A percentile compares a stretch with the other conserved stretches of the same genome.
Evolutionary conservation across 176 grass and related monocot genomes (phyloP).

Genomic region (Neostapfia colusana): DNA sequence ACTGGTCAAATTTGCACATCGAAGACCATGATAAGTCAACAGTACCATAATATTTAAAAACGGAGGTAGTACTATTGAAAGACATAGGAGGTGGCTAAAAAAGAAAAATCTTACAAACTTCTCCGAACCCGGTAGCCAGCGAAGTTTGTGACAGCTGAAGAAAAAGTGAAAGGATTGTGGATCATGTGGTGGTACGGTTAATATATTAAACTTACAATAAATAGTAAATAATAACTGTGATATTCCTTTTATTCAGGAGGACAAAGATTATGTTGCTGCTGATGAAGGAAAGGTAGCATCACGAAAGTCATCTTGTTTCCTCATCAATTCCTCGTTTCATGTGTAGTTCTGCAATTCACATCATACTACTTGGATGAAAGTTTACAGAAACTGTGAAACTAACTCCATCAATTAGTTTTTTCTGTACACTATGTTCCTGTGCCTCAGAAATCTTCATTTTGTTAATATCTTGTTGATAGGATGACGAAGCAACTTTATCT

Average conservation of each 20-base stretch:
- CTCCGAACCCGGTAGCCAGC: not conserved
- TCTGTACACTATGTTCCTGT: slow-evolving; percentile 2
- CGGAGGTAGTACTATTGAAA: not conserved
- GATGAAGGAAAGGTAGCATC: slow-evolving; percentile 72
- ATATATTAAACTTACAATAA: slow-evolving; percentile 12
- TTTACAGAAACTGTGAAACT: slow-evolving; percentile 19
- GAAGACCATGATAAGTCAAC: not conserved
- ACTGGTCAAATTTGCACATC: not conserved
- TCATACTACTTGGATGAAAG: slow-evolving; percentile 7
- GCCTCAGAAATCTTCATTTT: not conserved
- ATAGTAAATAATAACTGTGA: slow-evolving; percentile 6
- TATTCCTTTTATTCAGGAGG: slow-evolving; percentile 59
- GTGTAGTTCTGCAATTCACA: not conserved
- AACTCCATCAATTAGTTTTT: slow-evolving; percentile 9
- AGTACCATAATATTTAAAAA: not conserved
- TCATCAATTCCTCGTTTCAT: slow-evolving; percentile 9
- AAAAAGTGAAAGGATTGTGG: not conserved
- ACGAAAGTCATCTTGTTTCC: slow-evolving; percentile 17
- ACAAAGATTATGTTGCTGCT: slow-evolving; percentile 62
- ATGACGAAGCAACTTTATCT: slow-evolving; percentile 90
- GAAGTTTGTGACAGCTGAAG: not conserved
- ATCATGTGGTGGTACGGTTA: slow-evolving; percentile 23
- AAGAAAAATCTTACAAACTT: not conserved
- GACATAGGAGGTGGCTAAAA: not conserved
- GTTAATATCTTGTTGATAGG: slow-evolving; percentile 51